Base-by-base conservation (phyloP, 768 basidiomycete species). In the Phlebiopsis gigantea region DNA sequence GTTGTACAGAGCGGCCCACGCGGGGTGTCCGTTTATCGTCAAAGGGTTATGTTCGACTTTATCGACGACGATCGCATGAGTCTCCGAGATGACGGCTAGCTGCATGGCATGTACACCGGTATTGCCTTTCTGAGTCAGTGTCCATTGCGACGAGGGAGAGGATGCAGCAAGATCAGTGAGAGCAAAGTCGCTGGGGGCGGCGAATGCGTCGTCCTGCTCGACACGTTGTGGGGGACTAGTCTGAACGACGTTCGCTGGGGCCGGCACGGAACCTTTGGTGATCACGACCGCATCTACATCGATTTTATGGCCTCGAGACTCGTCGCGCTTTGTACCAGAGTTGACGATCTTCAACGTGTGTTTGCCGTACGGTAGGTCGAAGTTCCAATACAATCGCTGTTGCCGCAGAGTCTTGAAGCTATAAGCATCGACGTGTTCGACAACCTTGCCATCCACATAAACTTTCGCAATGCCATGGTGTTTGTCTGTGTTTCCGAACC, bases 21-120 rank as follows among this genome's bases (percentile, higher is more conserved):
- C 88, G 15, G 90, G 89, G 64, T 90, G 90, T 0, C 85, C 85
- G 59, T 79, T 70, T 65, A 90, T 74, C 0, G 81, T 79, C 49
- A 90, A 71, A 29, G 89, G 90, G 64, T 93, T 92, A 69, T 91
- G 88, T 66, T 90, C 89, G 24, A 90, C 89, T 69, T 92, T 92
- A 78, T 93, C 90, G 39, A 93, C 67, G 48, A 93, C 77, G 60
- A 91, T 69, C 15, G 82, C 88, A 62, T 88, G 87, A 8, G 79
- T 81, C 15, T 79, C 64, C 4, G 89, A 91, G 60, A 91, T 75
- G 57, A 91, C 70, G 5, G 75, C 74, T 56, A 91, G 66, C 66
- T 91, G 88, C 88, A 90, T 90, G 2, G 89, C 90, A 56, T 82
- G 74, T 12, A 91, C 85, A 15, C 90, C 90, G 14, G 87, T 90